Conservation (phyloP, 441 rosid species). For the Euphorbia celastroides region DNA sequence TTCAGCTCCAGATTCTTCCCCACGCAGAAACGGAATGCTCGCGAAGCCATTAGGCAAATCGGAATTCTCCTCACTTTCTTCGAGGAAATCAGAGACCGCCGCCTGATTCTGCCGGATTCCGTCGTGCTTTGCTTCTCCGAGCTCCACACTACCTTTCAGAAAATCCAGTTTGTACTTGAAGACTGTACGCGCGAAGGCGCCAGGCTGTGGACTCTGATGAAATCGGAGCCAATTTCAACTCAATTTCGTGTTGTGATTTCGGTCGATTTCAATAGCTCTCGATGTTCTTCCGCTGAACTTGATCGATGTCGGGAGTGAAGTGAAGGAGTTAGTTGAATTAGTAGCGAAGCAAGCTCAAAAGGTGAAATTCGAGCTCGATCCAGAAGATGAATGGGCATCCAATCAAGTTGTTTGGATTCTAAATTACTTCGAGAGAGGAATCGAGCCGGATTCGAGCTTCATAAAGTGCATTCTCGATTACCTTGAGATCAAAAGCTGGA, state of each 20-base stretch:
- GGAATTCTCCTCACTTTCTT: conserved; percentile 47
- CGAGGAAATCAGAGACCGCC: conserved; percentile 41
- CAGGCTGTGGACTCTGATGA: conserved; percentile 50
- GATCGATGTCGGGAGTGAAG: conserved; percentile 46
- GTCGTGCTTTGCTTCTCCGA: conserved; percentile 47
- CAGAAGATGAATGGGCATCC: conserved; percentile 40
- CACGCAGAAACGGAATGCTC: conserved; percentile 42
- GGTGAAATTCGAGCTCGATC: conserved; percentile 34
- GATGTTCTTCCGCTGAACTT: conserved; percentile 44
- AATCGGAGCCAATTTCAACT: conserved; percentile 37
- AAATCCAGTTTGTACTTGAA: conserved; percentile 51
- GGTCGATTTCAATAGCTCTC: conserved; percentile 49
- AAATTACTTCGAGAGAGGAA: conserved; percentile 44
- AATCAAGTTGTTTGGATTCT: conserved; percentile 29
- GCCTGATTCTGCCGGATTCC: conserved; percentile 25
- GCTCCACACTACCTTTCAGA: conserved; percentile 62
- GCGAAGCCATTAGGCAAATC: conserved; percentile 44
- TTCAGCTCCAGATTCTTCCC: conserved; percentile 37
- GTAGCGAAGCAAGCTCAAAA: conserved; percentile 52
- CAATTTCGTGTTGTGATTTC: conserved; percentile 44
- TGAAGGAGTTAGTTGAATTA: conserved; percentile 59
- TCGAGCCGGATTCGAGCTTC: conserved; percentile 38
- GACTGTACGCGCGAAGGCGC: conserved; percentile 70
- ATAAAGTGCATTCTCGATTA: conserved; percentile 43
- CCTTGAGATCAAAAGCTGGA: conserved; percentile 56